Conservation (phyloP, 2,329 filamentous ascomycete genomes). For the Fusarium cyanostomum region DNA sequence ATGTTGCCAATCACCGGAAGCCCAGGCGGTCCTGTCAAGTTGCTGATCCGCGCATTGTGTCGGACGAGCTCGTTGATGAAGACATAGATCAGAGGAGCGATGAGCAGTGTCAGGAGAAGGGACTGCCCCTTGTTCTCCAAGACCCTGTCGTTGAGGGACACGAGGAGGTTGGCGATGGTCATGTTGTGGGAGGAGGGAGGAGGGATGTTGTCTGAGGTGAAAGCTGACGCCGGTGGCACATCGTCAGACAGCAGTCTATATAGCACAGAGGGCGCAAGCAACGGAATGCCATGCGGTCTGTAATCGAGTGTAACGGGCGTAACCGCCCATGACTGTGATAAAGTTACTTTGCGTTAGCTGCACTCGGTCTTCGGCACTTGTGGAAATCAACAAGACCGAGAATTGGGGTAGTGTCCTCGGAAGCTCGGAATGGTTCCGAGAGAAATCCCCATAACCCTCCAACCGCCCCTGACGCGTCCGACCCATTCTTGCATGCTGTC, state of each 20-base stretch:
- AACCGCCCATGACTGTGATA: background rate
- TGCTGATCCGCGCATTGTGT: slow-evolving; percentile 53
- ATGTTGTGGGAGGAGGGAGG: slow-evolving; percentile 19
- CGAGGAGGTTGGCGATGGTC: slow-evolving; percentile 41
- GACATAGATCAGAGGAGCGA: slow-evolving; percentile 55
- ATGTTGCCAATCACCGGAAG: slow-evolving; percentile 65
- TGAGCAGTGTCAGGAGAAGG: slow-evolving; percentile 34
- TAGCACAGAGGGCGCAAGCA: background rate
- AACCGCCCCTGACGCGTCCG: background rate
- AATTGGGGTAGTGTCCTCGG: slow-evolving; percentile 4
- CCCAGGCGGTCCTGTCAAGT: slow-evolving; percentile 59
- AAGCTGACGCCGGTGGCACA: background rate
- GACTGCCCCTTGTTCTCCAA: slow-evolving; percentile 38
- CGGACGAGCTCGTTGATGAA: slow-evolving; percentile 61
- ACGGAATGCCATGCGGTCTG: background rate
- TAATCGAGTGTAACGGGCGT: background rate
- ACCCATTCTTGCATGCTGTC: background rate
- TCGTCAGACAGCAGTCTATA: background rate
- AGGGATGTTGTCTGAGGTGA: background rate
- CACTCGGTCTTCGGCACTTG: background rate
- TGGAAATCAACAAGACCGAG: background rate
- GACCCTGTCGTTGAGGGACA: slow-evolving; percentile 29
- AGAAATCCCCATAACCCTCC: slow-evolving; percentile 1
- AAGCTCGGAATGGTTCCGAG: slow-evolving; percentile 35
- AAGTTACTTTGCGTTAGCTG: background rate